phyloP scores from a whole-genome alignment of 2,329 filamentous ascomycete species.

The Cyclaneusma minus region DNA sequence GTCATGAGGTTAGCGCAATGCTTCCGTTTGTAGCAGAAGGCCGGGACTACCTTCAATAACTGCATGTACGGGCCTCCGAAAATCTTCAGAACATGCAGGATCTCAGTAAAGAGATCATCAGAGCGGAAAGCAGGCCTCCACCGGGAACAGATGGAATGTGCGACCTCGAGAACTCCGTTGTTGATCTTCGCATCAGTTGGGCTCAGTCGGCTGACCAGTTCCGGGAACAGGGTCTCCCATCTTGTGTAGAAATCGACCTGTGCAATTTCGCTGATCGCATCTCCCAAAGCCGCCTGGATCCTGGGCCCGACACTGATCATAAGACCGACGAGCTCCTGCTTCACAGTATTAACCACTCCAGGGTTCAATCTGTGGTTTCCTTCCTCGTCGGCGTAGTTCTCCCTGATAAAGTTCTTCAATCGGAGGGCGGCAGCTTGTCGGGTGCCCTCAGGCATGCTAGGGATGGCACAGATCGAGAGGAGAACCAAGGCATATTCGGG shows the following conservation, averaged over 20 bases:
- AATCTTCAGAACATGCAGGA: constrained; percentile 82
- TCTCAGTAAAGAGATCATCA: constrained; percentile 83
- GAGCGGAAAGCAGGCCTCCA: constrained; percentile 92
- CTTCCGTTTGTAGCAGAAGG: background rate
- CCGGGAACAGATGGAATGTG: constrained; percentile 92
- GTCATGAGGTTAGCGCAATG: constrained; percentile 2
- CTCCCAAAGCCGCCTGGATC: constrained; percentile 86
- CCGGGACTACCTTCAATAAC: constrained; percentile 49
- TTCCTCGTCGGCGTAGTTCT: constrained; percentile 91
- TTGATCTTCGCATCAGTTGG: constrained; percentile 71
- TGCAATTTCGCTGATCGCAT: constrained; percentile 92
- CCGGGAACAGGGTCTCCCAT: constrained; percentile 78
- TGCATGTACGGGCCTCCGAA: constrained; percentile 75
- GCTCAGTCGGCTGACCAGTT: constrained; percentile 78
- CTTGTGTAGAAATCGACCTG: constrained; percentile 94
- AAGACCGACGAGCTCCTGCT: constrained; percentile 83
- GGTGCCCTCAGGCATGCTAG: constrained; percentile 57
- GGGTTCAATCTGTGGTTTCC: constrained; percentile 77
- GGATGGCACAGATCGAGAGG: constrained; percentile 76
- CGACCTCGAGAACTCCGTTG: constrained; percentile 88
- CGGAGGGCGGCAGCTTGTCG: constrained; percentile 78
- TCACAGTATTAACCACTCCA: constrained; percentile 79
- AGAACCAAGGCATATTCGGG: constrained; percentile 78
- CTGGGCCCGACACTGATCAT: constrained; percentile 85
- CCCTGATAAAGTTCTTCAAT: constrained; percentile 97